A percentile compares a stretch with the other conserved stretches of the same genome.
Evolutionary conservation across 768 basidiomycete genomes (phyloP).

Genomic region (Boletus pseudopeckii): DNA sequence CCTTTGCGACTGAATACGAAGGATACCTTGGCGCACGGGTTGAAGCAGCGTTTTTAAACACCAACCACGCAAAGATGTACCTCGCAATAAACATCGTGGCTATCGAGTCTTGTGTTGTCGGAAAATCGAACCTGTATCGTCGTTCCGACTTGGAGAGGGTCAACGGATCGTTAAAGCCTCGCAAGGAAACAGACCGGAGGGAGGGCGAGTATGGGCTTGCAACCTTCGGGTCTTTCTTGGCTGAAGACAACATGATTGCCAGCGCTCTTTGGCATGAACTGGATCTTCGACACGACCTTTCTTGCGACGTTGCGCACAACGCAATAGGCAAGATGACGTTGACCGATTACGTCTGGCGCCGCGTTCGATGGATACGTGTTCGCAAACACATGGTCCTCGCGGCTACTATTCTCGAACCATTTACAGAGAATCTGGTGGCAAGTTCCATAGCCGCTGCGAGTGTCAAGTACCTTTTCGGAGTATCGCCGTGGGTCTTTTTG

Average conservation of each 20-base stretch:
- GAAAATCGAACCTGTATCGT: constrained; percentile 93
- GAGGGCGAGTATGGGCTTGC: constrained; percentile 52
- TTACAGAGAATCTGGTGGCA: constrained; percentile 82
- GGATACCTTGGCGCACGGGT: constrained; percentile 72
- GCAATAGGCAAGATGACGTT: constrained; percentile 86
- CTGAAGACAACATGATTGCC: constrained; percentile 98
- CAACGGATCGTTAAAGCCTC: constrained; percentile 60
- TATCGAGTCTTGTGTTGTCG: constrained; percentile 92
- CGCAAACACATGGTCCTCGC: constrained; percentile 88
- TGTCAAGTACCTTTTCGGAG: constrained; percentile 45
- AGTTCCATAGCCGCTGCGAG: constrained; percentile 62
- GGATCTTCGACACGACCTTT: constrained; percentile 81
- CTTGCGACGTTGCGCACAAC: constrained; percentile 87
- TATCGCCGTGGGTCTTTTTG: constrained; percentile 54
- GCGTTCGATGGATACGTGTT: constrained; percentile 96
- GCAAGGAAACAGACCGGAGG: constrained; percentile 19
- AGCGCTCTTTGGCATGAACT: constrained; percentile 92
- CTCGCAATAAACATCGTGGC: constrained; percentile 88
- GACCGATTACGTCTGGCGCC: constrained; percentile 79
- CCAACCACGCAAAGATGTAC: constrained; percentile 98
- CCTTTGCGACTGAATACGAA: constrained; percentile 76
- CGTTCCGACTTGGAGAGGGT: constrained; percentile 82
- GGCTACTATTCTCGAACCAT: constrained; percentile 87
- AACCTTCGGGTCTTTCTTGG: constrained; percentile 84
- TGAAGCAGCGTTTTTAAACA: constrained; percentile 94